Evolutionary conservation across 2,329 filamentous ascomycete genomes (phyloP).

Genomic region (Diplodia intermedia): DNA sequence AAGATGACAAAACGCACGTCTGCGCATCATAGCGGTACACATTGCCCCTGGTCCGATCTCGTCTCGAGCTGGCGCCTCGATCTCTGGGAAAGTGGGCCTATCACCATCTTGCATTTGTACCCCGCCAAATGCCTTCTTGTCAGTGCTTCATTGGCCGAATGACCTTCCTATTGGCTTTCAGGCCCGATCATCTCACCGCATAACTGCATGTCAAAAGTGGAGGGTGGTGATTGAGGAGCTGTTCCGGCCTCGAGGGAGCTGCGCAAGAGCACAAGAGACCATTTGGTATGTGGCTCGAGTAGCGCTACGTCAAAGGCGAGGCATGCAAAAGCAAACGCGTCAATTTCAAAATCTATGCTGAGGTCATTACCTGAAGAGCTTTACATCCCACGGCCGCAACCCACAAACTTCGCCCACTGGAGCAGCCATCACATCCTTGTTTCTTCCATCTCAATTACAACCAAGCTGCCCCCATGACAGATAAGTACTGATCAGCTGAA

Average conservation of each 20-base stretch:
- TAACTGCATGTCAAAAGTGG: not conserved
- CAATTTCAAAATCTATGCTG: conserved; percentile 29
- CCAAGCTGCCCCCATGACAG: conserved; percentile 3
- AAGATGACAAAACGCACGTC: not conserved
- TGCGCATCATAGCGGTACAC: conserved; percentile 9
- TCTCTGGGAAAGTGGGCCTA: not conserved
- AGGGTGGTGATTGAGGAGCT: too few species aligned
- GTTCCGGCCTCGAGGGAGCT: too few species aligned
- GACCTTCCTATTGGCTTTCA: not conserved
- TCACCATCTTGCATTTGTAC: conserved; percentile 8
- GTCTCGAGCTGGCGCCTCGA: conserved; percentile 1
- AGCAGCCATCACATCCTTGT: conserved; percentile 8
- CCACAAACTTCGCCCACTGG: not conserved
- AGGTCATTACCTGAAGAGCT: conserved; percentile 27
- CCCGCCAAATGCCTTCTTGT: conserved; percentile 12
- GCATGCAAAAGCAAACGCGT: not conserved
- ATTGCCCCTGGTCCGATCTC: not conserved
- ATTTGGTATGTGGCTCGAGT: not conserved
- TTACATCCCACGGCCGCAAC: conserved; percentile 7
- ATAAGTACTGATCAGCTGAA: conserved; percentile 23
- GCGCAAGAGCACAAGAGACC: not conserved
- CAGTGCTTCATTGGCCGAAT: conserved; percentile 9
- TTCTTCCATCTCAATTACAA: conserved; percentile 25
- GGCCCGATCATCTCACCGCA: conserved; percentile 19
- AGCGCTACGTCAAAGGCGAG: not conserved